Conservation (phyloP, 305 asterid genomes). For the Fraxinus greggii region DNA sequence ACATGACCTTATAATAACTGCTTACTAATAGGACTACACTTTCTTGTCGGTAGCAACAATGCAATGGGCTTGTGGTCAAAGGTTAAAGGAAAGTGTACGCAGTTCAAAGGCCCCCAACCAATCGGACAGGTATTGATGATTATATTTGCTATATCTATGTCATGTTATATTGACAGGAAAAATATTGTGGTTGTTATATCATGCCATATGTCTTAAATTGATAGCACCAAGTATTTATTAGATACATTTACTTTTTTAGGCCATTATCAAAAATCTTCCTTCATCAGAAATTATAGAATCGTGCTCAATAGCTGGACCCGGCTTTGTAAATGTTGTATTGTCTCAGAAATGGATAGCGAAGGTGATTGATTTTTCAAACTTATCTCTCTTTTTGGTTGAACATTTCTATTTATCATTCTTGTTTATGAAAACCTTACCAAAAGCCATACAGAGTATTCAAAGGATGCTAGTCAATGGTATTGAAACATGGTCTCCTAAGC, state of each 20-base stretch:
- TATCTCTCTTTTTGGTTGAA: background rate
- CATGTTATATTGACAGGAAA: background rate
- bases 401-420: background rate
- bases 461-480: constrained; percentile 76
- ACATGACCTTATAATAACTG: background rate
- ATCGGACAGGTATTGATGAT: constrained; percentile 68
- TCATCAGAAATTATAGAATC: constrained; percentile 62
- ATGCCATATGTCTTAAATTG: constrained; percentile 11
- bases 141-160: constrained; percentile 1
- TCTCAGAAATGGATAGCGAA: constrained; percentile 80
- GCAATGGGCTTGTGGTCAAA: constrained; percentile 93
- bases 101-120: constrained; percentile 66
- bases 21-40: constrained; percentile 10
- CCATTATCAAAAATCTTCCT: constrained; percentile 73
- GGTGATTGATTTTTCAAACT: constrained; percentile 40
- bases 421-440: constrained; percentile 12
- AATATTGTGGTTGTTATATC: background rate
- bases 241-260: constrained; percentile 39
- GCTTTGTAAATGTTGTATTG: constrained; percentile 72
- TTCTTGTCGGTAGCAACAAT: constrained; percentile 58
- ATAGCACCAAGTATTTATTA: background rate
- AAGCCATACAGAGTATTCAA: constrained; percentile 69
- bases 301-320: constrained; percentile 77
- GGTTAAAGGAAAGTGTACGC: constrained; percentile 60
- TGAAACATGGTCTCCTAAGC: constrained; percentile 83